These are phyloP conservation scores for Babjeviella inositovora DNA, from an alignment of 805 yeast genomes.

Conservation along the genomic window DNA sequence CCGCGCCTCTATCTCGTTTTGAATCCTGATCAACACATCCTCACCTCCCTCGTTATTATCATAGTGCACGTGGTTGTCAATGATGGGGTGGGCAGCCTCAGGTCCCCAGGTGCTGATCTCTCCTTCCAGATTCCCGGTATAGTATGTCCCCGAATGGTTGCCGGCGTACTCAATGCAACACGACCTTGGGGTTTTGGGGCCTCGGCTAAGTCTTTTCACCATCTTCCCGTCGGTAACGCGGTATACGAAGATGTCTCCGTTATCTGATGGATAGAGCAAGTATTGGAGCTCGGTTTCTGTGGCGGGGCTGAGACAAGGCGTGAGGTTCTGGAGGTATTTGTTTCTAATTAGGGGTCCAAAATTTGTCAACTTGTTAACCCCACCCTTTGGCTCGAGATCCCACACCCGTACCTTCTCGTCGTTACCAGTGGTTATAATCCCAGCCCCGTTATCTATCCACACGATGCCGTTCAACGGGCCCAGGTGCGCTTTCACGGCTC, in stretches of 20 bases:
- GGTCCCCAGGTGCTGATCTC: conserved; percentile 44
- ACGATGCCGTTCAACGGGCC: conserved; percentile 65
- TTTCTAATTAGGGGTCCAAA: conserved; percentile 71
- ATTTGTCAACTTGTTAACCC: conserved; percentile 45
- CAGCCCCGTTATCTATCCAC: conserved; percentile 57
- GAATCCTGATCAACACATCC: background rate
- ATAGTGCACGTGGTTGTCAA: conserved; percentile 1
- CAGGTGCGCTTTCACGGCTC: conserved; percentile 48
- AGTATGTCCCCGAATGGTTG: conserved; percentile 24
- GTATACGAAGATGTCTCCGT: conserved; percentile 50
- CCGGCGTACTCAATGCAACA: conserved; percentile 36
- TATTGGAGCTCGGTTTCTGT: conserved; percentile 39
- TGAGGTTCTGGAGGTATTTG: conserved; percentile 37
- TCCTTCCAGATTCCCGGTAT: conserved; percentile 56
- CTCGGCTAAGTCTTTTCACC: conserved; percentile 34
- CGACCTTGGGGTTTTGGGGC: conserved; percentile 23
- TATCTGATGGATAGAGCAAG: conserved; percentile 60
- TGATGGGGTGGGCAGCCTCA: conserved; percentile 4
- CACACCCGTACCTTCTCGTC: conserved; percentile 75
- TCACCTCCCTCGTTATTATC: background rate
- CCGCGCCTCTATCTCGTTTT: no score
- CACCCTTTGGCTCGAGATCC: conserved; percentile 41
- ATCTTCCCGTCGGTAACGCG: conserved; percentile 47
- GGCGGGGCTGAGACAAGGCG: conserved; percentile 32
- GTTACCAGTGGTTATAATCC: conserved; percentile 50